Percentiles rank a stretch among this genome's conserved stretches.
These are phyloP conservation scores for Suillus sp. DNA, from an alignment of 768 basidiomycete genomes.

Conservation along the genomic window DNA sequence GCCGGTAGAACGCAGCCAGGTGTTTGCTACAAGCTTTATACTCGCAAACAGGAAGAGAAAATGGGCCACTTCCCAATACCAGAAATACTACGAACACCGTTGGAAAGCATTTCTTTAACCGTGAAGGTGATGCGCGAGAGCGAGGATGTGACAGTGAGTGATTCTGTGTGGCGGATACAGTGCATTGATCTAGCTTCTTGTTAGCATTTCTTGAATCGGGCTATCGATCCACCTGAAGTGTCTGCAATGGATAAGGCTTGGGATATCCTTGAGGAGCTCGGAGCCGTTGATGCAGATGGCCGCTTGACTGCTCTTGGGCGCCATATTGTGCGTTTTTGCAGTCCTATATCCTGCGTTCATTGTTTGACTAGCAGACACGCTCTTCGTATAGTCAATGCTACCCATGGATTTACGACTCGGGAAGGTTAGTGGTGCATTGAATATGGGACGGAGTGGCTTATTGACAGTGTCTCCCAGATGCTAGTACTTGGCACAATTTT, in stretches of 20 bases:
- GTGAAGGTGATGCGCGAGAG: constrained; percentile 80
- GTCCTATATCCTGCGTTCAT: constrained; percentile 3
- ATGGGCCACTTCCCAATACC: constrained; percentile 79
- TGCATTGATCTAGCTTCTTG: not conserved
- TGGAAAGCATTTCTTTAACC: constrained; percentile 79
- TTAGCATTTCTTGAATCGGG: constrained; percentile 68
- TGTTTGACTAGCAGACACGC: constrained; percentile 10
- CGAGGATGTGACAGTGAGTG: constrained; percentile 71
- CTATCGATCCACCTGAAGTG: constrained; percentile 82
- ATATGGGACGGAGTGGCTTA: not conserved
- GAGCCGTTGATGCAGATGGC: constrained; percentile 67
- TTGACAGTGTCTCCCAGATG: constrained; percentile 56
- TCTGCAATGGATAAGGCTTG: constrained; percentile 78
- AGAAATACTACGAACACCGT: constrained; percentile 84
- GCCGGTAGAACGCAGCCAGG: constrained; percentile 87
- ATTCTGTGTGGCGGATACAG: constrained; percentile 17
- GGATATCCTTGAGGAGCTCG: constrained; percentile 70
- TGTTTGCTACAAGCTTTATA: constrained; percentile 87
- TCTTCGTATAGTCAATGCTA: constrained; percentile 63
- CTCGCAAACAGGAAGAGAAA: constrained; percentile 64
- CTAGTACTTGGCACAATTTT: constrained; percentile 84
- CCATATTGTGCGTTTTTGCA: constrained; percentile 59
- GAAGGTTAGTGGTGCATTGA: constrained; percentile 51
- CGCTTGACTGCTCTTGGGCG: constrained; percentile 79
- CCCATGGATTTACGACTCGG: constrained; percentile 86